phyloP scores from a whole-genome alignment of 148 eudicot species.

The Rhododendron williamsianum region DNA sequence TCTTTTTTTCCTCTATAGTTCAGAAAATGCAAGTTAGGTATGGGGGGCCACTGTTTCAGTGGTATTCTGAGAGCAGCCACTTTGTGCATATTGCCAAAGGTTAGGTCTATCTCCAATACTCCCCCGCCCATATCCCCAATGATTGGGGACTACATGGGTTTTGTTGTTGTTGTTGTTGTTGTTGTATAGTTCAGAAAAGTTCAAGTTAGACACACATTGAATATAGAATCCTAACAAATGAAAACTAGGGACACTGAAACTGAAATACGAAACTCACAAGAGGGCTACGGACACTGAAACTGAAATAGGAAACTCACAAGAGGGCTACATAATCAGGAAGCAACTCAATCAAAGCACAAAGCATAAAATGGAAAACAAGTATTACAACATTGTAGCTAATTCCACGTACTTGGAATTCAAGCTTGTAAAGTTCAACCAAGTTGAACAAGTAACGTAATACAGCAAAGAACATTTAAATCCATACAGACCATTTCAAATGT shows the following conservation, averaged over 20 bases:
- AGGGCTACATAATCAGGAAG: no score
- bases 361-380: neutral
- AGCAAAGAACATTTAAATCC: neutral
- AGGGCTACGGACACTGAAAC: neutral
- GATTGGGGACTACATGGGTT: no score
- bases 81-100: no score
- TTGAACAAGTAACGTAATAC: neutral
- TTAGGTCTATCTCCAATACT: no score
- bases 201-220: neutral
- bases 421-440: neutral
- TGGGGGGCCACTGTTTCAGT: no score
- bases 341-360: neutral
- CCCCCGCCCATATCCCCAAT: no score
- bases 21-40: neutral
- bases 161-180: neutral
- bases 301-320: neutral
- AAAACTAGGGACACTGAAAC: neutral
- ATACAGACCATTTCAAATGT: neutral
- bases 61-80: no score
- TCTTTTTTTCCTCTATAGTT: neutral
- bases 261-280: neutral
- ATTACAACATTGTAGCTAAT: neutral
- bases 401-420: neutral
- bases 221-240: neutral
- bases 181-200: neutral